Conservation (phyloP, 371 early-diverging fungal genomes). For the Lichtheimia ornata region DNA sequence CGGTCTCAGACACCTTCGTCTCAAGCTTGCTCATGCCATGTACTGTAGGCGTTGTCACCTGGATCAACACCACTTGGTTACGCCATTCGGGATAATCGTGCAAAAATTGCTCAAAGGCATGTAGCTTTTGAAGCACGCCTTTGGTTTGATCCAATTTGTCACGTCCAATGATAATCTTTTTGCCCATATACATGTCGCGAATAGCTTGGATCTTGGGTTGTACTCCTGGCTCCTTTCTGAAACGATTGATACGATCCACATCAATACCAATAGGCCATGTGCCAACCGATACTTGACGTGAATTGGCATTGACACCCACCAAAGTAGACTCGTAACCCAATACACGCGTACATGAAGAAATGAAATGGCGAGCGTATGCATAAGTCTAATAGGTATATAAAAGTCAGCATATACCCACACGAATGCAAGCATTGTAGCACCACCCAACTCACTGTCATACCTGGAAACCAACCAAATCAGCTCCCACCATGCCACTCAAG, state of each 20-base stretch:
- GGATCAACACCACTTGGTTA: constrained; percentile 90
- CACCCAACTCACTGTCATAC: constrained; percentile 17
- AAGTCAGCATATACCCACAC: constrained; percentile 7
- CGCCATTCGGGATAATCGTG: constrained; percentile 88
- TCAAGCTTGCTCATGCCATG: constrained; percentile 70
- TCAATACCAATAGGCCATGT: constrained; percentile 99
- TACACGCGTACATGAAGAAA: constrained; percentile 89
- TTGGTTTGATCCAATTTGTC: constrained; percentile 99
- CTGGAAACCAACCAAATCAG: constrained; percentile 94
- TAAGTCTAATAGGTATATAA: constrained; percentile 68
- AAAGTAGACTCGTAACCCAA: constrained; percentile 87
- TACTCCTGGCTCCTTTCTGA: constrained; percentile 49
- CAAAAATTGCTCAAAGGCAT: constrained; percentile 93
- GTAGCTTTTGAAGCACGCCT: constrained; percentile 96
- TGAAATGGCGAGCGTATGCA: constrained; percentile 95
- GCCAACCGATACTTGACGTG: constrained; percentile 77
- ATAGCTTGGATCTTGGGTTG: constrained; percentile 75
- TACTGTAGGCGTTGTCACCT: constrained; percentile 63
- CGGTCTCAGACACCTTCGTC: constrained; percentile 83
- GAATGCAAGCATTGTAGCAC: background rate
- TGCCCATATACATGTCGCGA: constrained; percentile 86
- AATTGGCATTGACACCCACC: constrained; percentile 80
- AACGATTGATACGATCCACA: constrained; percentile 47
- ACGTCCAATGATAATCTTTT: constrained; percentile 94
- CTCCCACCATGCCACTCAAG: constrained; percentile 88